Evolutionary conservation across 2,329 filamentous ascomycete genomes (phyloP).

Genomic region (Torrubiella hemipterigena): DNA sequence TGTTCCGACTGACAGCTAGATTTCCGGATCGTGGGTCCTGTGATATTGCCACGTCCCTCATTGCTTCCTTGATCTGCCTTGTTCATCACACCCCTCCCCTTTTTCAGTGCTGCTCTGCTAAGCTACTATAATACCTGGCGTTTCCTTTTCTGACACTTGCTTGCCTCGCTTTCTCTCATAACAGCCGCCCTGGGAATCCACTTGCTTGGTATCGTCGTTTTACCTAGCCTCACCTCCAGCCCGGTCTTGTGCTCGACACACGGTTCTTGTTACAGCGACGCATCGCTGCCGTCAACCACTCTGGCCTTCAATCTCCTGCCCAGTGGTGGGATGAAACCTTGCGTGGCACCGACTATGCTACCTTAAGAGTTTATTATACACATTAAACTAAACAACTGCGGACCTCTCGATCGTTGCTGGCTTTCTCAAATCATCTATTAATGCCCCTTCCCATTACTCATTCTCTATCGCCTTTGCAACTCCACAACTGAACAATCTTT

Average conservation of each 20-base stretch:
- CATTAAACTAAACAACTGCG: slow-evolving; percentile 11
- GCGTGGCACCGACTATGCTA: slow-evolving; percentile 21
- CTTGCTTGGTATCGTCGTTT: slow-evolving; percentile 10
- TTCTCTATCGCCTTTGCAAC: no score
- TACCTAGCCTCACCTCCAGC: no score
- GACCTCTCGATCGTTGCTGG: slow-evolving; percentile 10
- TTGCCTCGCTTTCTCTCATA: slow-evolving; percentile 5
- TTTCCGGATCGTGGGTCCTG: no score
- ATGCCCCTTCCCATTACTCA: slow-evolving; percentile 6
- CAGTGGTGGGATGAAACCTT: slow-evolving; percentile 20
- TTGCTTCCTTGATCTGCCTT: no score
- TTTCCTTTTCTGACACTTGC: slow-evolving; percentile 1
- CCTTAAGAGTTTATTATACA: slow-evolving; percentile 16
- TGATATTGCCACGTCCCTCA: no score
- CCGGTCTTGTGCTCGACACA: no score
- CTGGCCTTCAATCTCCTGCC: slow-evolving; percentile 17
- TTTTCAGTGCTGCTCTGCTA: slow-evolving; percentile 1
- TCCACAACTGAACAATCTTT: no score
- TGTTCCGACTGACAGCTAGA: no score
- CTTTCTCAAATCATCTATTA: slow-evolving; percentile 1
- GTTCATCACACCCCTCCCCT: slow-evolving; percentile 2
- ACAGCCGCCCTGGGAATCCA: slow-evolving; percentile 3
- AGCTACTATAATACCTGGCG: slow-evolving; percentile 4
- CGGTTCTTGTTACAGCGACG: no score
- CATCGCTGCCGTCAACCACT: slow-evolving; percentile 19